Evolutionary conservation across 2,329 filamentous ascomycete genomes (phyloP).

Genomic region (Pseudogymnoascus sp.): DNA sequence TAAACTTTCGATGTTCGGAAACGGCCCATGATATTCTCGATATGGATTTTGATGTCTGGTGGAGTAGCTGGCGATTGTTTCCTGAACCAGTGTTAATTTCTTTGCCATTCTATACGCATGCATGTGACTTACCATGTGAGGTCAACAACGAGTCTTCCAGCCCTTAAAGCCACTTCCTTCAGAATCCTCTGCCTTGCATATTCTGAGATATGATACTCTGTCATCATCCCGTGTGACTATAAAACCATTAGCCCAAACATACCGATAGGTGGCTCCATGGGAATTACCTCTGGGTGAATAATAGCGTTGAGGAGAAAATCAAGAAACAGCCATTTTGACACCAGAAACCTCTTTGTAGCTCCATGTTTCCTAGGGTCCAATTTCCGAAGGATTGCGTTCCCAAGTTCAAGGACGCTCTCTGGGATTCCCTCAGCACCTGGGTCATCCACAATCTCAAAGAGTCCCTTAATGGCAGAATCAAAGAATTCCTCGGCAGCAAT

Average conservation of each 20-base stretch:
- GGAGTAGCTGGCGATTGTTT: constrained; percentile 55
- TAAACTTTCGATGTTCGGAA: constrained; percentile 41
- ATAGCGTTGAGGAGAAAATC: constrained; percentile 77
- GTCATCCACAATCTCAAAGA: constrained; percentile 83
- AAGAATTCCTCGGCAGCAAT: constrained; percentile 84
- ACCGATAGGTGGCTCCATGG: neutral
- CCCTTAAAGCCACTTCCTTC: constrained; percentile 70
- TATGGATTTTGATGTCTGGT: constrained; percentile 54
- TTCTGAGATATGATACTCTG: constrained; percentile 86
- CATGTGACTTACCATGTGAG: constrained; percentile 52
- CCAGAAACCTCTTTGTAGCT: constrained; percentile 71
- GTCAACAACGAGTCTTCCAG: constrained; percentile 71
- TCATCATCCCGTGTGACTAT: constrained; percentile 57
- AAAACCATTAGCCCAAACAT: constrained; percentile 16
- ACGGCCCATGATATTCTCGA: constrained; percentile 61
- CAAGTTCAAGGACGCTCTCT: constrained; percentile 73
- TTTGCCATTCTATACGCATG: constrained; percentile 2
- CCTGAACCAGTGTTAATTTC: constrained; percentile 25
- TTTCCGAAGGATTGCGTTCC: constrained; percentile 72
- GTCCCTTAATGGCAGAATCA: constrained; percentile 64
- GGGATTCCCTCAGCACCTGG: constrained; percentile 79
- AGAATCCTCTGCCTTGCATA: constrained; percentile 77
- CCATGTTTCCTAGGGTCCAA: constrained; percentile 64
- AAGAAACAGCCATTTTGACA: constrained; percentile 88
- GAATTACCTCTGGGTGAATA: constrained; percentile 75